Evolutionary conservation across 495 filamentous ascomycete genomes (phyloP), one percentile per base, ranked within the genome.

Genomic region (Tuber microsphaerosporum): DNA sequence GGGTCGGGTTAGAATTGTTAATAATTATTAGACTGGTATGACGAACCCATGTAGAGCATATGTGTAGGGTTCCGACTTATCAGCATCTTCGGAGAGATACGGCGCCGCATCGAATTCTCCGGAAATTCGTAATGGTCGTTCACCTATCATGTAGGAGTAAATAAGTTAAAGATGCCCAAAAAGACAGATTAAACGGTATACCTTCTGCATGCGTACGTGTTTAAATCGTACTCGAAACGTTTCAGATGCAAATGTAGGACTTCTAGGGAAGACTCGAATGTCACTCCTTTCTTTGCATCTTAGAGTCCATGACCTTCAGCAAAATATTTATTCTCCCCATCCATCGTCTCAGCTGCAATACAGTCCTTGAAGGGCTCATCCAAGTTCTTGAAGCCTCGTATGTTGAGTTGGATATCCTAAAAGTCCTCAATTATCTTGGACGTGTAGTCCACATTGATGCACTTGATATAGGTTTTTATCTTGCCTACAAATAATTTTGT

Each of bases 101-200:
- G 92, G 93, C 7, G 90, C 85, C 9, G 94, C 92, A 84, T 99
- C 94, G 81, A 96, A 96, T 78, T 91, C 88, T 81, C 97, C 93
- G 95, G 95, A 83, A 97, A 99, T 76, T 97, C 95, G 84, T 97
- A 97, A 70, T 94, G 91, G 82, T 98, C 95, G 82, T 99, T 98
- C 82, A 99, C 92, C 81, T 82, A 37, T 75, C 43, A 20, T 34
- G 43, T 26, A 51, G 73, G n/a, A 81, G 71, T 41, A 31, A 42
- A 43, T 34, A 37, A 56, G 43, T 17, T 43, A 9, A 69, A 44
- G 46, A n/a, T 56, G 12, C 8, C 61, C 31, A 39, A 73, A 44
- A 45, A 22, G 26, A 42, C 2, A 12, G n/a, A 39, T 9, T 73
- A 16, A 17, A 68, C 48, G 26, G 44, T 31, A 44, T 77, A 82